Evolutionary conservation across 2,329 filamentous ascomycete genomes (phyloP).

Genomic region (Pleurostoma richardsiae): DNA sequence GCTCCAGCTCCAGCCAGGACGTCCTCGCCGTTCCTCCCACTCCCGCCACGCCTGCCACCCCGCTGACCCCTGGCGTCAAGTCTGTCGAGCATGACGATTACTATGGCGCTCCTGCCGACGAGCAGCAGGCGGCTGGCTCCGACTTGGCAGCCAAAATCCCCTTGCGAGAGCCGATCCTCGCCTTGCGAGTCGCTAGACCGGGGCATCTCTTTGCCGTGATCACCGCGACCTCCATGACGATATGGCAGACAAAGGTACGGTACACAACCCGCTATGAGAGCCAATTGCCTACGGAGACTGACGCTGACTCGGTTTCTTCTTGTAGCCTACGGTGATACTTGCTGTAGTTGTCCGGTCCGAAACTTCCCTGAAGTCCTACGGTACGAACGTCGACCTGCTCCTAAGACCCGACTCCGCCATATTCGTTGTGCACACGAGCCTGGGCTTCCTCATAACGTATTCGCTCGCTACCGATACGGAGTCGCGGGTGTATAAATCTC

Average conservation of each 20-base stretch:
- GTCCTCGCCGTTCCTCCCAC: constrained; percentile 26
- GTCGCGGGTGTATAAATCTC: constrained; percentile 78
- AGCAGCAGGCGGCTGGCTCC: neutral
- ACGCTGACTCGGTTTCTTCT: neutral
- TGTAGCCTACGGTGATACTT: constrained; percentile 80
- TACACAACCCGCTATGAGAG: neutral
- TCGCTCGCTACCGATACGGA: constrained; percentile 80
- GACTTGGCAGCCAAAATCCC: constrained; percentile 27
- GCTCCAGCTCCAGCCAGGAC: constrained; percentile 22
- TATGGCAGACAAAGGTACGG: constrained; percentile 91
- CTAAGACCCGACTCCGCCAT: constrained; percentile 90
- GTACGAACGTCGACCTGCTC: constrained; percentile 76
- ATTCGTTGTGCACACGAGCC: constrained; percentile 79
- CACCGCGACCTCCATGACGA: constrained; percentile 76
- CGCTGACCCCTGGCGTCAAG: constrained; percentile 52
- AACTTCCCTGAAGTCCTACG: constrained; percentile 76
- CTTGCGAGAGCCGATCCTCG: constrained; percentile 62
- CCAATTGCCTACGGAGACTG: neutral
- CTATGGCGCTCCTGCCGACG: constrained; percentile 17
- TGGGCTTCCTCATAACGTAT: constrained; percentile 91
- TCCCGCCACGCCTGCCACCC: constrained; percentile 47
- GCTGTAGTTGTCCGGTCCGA: constrained; percentile 79
- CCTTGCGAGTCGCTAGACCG: constrained; percentile 70
- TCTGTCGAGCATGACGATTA: constrained; percentile 51
- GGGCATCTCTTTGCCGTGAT: constrained; percentile 85